Evolutionary conservation across 768 basidiomycete species (phyloP).

Genomic region (Rhizopogon roseolus): DNA sequence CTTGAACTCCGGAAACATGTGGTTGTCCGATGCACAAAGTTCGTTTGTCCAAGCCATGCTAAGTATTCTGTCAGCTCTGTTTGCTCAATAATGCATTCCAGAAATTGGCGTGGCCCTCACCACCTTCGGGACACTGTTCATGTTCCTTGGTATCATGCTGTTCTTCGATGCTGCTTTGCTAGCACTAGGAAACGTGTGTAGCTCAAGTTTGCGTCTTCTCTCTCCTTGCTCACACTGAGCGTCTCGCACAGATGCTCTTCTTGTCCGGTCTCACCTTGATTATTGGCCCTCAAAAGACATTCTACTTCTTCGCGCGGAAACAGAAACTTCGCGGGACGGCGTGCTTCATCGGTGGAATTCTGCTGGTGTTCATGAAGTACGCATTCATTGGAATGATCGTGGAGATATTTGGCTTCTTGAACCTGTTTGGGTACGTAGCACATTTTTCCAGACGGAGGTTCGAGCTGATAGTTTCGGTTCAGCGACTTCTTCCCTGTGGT

Average conservation of each 20-base stretch:
- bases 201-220: not conserved
- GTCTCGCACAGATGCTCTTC: slow-evolving; percentile 75
- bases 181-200: slow-evolving; percentile 93
- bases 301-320: slow-evolving; percentile 95
- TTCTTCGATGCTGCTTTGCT: slow-evolving; percentile 95
- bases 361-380: slow-evolving; percentile 94
- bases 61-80: not conserved
- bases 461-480: slow-evolving; percentile 7
- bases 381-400: slow-evolving; percentile 91
- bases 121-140: slow-evolving; percentile 91
- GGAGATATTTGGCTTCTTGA: slow-evolving; percentile 95
- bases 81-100: slow-evolving; percentile 25
- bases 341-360: slow-evolving; percentile 86
- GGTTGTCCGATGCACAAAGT: slow-evolving; percentile 53
- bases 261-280: slow-evolving; percentile 91
- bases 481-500: slow-evolving; percentile 99
- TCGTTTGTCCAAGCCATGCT: slow-evolving; percentile 4
- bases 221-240: not conserved
- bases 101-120: slow-evolving; percentile 97
- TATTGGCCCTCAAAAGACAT: slow-evolving; percentile 95
- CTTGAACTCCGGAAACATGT: slow-evolving; percentile 28
- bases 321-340: slow-evolving; percentile 89
- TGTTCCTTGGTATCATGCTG: slow-evolving; percentile 92
- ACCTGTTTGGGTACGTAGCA: slow-evolving; percentile 80
- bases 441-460: slow-evolving; percentile 2